phyloP scores from a whole-genome alignment of 2,329 filamentous ascomycete genomes.

The Fusarium chuoi region DNA sequence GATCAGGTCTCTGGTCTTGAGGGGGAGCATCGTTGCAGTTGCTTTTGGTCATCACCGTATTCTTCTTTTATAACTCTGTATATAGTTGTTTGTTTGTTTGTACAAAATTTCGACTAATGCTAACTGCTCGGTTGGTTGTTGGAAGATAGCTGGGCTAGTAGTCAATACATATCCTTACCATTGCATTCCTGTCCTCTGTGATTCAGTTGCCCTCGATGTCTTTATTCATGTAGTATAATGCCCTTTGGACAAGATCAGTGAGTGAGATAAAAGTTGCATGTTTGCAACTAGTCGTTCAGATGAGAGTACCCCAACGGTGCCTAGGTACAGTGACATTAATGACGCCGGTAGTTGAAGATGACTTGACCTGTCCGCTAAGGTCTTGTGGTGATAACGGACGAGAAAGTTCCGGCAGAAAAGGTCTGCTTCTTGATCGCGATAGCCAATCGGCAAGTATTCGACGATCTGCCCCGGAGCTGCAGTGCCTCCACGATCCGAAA shows the following conservation, averaged over 20 bases:
- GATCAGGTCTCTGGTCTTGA: neutral
- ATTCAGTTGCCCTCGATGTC: neutral
- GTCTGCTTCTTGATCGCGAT: neutral
- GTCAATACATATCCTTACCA: slow-evolving; percentile 4
- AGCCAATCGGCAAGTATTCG: neutral
- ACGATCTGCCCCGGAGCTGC: neutral
- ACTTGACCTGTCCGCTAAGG: too few species aligned
- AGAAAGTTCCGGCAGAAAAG: neutral
- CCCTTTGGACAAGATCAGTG: accelerated
- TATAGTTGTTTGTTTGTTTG: slow-evolving; percentile 18
- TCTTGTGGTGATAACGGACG: neutral
- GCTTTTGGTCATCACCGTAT: neutral
- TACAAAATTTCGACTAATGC: neutral
- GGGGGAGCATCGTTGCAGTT: neutral
- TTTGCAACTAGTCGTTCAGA: neutral
- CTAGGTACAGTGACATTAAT: accelerated
- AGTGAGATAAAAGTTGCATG: too few species aligned
- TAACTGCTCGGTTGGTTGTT: slow-evolving; percentile 1
- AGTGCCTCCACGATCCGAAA: neutral
- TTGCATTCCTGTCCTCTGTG: neutral
- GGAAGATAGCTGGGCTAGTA: neutral
- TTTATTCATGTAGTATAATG: neutral
- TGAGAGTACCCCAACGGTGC: too few species aligned
- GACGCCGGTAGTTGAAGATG: neutral
- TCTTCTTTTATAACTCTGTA: neutral